Base-by-base conservation (phyloP, 2,329 filamentous ascomycete species). In the Conoideocrella luteorostrata region DNA sequence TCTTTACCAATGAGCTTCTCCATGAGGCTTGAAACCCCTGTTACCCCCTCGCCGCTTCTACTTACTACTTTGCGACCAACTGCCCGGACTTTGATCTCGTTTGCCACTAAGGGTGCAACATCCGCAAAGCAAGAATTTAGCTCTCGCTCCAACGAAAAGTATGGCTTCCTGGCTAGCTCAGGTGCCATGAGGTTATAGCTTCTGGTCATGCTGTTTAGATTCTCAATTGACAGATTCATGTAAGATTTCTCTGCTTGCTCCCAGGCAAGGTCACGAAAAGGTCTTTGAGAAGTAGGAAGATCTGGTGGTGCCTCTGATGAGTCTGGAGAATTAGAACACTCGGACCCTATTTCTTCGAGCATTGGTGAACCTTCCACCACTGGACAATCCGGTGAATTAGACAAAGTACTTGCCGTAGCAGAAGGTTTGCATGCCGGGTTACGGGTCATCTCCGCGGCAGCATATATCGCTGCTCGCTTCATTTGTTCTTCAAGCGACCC, bases 151-250 rank as follows among this genome's bases (percentile, higher is more conserved):
- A 97, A 77, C 2, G 75, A 82, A 58, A 88, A 89, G 63, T 97
- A 97, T 0, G 91, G 88, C 63, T 95, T 95, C 66, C 93, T 94
- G 3, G 91, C 90, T 2, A 95, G 74, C 43, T 88, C 84, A 0
- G 93, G 93, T 0, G 93, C 91, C 81, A 95, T 91, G 3, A 97
- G 77, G 56, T 97, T 97, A 70, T 98, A 98, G 12, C 86, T 86
- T 21, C 93, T 79, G 7, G 88, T 84, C 39, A 94, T 72, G 23
- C 68, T 64, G 64, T 97, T 97, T 44, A 97, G 78, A 45, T 87
- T 80, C 37, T 77, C 75, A 51, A 98, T 77, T 5, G 87, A 79
- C 5, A 93, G 74, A 30, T 76, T 78, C 60, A 90, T 80, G 65
- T 95, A 97, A 6, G 82, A 72, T 4, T 69, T 66, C 62, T 97